Base-by-base conservation (phyloP, 108 stramenopile species). In the Fistulifera pelliculosa region DNA sequence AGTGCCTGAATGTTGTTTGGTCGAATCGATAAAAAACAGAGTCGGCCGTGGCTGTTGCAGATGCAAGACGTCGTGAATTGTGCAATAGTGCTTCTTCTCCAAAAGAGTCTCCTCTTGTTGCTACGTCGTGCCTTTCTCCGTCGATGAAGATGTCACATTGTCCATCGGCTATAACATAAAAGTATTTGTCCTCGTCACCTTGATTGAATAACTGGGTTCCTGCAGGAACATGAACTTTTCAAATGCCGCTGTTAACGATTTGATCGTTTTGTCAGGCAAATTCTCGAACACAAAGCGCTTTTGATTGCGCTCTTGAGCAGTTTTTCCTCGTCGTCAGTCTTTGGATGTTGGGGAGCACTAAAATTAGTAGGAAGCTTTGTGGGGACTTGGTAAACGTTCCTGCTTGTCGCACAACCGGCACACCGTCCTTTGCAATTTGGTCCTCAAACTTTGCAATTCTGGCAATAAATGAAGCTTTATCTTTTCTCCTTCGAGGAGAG, bases 51-150 rank as follows among this genome's bases (percentile, higher is more conserved):
- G 94, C 89, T 52, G 79, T 76, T 50, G 93, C 87, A 49, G 94
- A 87, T 41, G 94, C 96, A 27, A 88, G 88, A 16, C 95, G 77
- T 6, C 95, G 91, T 45, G 81, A 85, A 28, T 84, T 87, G 19
- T 79, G 81, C 47, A 93, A 77, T 14, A 95, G 71, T 16, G 94
- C 94, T 23, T 80, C 68, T 63, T 95, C 91, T n/a, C 93, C 93
- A 58, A 94, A 94, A 57, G 73, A 87, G 52, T 91, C 85, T n/a
- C 93, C 87, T 18, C 71, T 68, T 26, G 73, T 76, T 38, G 71
- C 71, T 11, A 52, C 64, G 14, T 72, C 82, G 0, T 86, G 81
- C 27, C 79, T 65, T 15, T 65, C 47, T 0, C 70, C 66, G 2
- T 77, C 71, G 24, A 67, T 68, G 27, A 62, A 54, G 27, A 64